These are phyloP conservation scores for Penicillium arizonense DNA, from an alignment of 495 filamentous ascomycete genomes.

Conservation along the genomic window DNA sequence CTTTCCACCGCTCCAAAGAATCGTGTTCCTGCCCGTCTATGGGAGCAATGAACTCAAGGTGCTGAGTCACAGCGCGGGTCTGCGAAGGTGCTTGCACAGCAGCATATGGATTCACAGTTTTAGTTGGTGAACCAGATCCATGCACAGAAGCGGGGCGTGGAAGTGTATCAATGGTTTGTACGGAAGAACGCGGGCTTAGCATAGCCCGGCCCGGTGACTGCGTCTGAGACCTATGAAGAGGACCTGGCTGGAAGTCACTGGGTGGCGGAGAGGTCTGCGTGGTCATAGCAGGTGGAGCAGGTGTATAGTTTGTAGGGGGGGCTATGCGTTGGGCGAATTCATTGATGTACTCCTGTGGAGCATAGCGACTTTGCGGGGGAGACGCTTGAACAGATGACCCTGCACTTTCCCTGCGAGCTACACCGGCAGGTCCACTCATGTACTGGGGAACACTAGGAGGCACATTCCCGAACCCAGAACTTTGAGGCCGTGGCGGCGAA, in stretches of 20 bases:
- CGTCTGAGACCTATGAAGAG: conserved; percentile 76
- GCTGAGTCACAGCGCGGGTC: conserved; percentile 39
- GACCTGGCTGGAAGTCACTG: conserved; percentile 33
- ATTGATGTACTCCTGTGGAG: conserved; percentile 48
- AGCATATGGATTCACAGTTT: conserved; percentile 36
- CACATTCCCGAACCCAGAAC: conserved; percentile 19
- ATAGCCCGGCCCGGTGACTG: conserved; percentile 70
- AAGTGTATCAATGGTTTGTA: conserved; percentile 51
- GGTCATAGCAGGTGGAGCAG: conserved; percentile 35
- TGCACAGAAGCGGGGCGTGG: conserved; percentile 71
- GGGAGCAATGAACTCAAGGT: conserved; percentile 59
- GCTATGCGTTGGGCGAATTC: conserved; percentile 49
- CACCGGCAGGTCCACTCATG: conserved; percentile 4
- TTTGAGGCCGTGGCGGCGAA: conserved; percentile 21
- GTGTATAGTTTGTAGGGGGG: conserved; percentile 39
- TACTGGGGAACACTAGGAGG: conserved; percentile 11
- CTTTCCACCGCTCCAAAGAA: conserved; percentile 83
- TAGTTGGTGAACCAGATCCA: conserved; percentile 49
- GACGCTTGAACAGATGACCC: conserved; percentile 19
- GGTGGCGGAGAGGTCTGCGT: conserved; percentile 23
- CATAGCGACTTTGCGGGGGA: conserved; percentile 38
- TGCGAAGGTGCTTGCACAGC: conserved; percentile 25
- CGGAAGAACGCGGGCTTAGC: conserved; percentile 48
- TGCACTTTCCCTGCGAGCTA: not conserved
- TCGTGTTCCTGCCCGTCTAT: conserved; percentile 80